Conservation (phyloP, 495 filamentous ascomycete genomes). For the Neurospora cerealis region DNA sequence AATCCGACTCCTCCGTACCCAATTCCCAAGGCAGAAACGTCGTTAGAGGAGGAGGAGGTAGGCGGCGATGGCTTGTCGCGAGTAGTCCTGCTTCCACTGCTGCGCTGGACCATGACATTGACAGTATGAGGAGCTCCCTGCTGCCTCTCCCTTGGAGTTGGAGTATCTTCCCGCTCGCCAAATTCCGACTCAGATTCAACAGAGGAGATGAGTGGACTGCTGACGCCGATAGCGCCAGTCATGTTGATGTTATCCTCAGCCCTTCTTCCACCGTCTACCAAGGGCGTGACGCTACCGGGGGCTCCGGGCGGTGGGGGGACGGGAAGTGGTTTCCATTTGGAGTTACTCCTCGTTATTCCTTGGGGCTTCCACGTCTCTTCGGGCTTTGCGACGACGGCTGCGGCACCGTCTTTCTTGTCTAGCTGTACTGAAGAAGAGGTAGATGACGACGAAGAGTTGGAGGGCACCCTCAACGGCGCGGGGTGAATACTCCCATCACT, state of each 20-base stretch:
- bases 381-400: neutral
- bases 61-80: neutral
- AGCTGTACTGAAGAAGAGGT: neutral
- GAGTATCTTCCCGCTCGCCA: neutral
- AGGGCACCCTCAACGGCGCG: conserved; percentile 13
- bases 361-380: neutral
- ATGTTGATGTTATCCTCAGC: neutral
- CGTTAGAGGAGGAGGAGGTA: neutral
- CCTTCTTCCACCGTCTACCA: neutral
- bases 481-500: conserved; percentile 7
- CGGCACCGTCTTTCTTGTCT: neutral
- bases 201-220: neutral
- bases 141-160: neutral
- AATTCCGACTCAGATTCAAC: neutral
- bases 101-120: neutral
- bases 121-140: neutral
- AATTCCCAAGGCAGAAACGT: neutral
- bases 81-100: neutral
- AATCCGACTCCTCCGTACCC: neutral
- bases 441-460: neutral
- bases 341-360: conserved; percentile 6
- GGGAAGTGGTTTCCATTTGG: conserved; percentile 18
- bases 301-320: conserved; percentile 1
- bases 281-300: neutral
- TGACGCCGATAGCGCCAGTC: neutral